These are phyloP conservation scores for Colletotrichum abscissum DNA, from an alignment of 2,329 filamentous ascomycete species.

Conservation along the genomic window DNA sequence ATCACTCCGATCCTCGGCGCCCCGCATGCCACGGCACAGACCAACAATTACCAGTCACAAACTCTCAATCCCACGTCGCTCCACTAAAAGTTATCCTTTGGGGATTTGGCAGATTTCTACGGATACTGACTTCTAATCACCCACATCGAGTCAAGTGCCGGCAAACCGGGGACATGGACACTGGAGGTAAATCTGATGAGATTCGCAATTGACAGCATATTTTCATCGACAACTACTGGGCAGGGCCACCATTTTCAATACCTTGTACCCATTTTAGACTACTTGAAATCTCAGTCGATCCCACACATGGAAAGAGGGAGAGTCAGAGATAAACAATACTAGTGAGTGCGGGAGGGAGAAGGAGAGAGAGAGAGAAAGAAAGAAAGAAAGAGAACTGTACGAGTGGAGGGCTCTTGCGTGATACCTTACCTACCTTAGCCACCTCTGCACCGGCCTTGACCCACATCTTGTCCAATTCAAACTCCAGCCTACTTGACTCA, in stretches of 20 bases:
- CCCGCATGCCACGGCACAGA: not conserved
- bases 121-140: not conserved
- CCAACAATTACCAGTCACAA: not conserved
- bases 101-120: not conserved
- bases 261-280: not conserved
- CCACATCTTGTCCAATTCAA: no score
- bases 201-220: not conserved
- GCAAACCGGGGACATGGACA: not conserved
- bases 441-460: no score
- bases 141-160: conserved; percentile 1
- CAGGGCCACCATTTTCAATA: not conserved
- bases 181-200: not conserved
- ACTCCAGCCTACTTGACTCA: not conserved
- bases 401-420: not conserved
- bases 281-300: not conserved
- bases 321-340: not conserved
- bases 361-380: no score
- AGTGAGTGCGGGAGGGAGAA: not conserved
- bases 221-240: not conserved
- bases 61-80: not conserved
- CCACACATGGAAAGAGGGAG: not conserved
- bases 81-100: not conserved
- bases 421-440: not conserved
- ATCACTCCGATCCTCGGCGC: conserved; percentile 8
- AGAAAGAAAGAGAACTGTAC: not conserved